Evolutionary conservation across 1,284 basidiomycete species (phyloP), one percentile per base, ranked within the genome.

Genomic region (Malassezia sp.): DNA sequence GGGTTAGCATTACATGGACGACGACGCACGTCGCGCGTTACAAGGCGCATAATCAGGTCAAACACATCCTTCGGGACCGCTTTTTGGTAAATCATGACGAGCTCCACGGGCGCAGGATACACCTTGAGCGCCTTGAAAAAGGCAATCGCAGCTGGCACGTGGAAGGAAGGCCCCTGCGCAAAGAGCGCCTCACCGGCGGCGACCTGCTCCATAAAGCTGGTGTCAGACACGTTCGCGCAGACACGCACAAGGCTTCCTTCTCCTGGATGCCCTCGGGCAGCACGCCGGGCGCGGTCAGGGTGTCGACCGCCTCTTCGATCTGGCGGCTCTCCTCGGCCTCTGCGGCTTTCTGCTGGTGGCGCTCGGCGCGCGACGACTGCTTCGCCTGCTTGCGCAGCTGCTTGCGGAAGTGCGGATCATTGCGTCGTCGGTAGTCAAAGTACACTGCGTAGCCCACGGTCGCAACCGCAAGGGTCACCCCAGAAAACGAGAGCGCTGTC

Each of bases 41-140:
- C 83, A 72, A 93, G 75, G 63, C 89, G 80, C 79, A 93, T 82
- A 54, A 97, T 78, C 56, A 91, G 75, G 78, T 84, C 82, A 74
- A 93, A 90, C 50, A 95, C 78, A 37, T 83, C 79, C 44, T 80
- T 78, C 10, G 87, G 85, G 35, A 91, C 80, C 34, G 88, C 89
- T 74, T 85, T 85, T 74, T 95, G 82, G 71, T 93, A 93, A 63
- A 95, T 72, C 62, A 68, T 62, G 52, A 71, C 61, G 56, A 95
- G 79, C 71, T 95, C 89, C 34, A 88, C 79, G 9, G 88, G 87
- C 38, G 83, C 80, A 46, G 90, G 91, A 75, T 96, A 97, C 35
- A 93, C 89, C 49, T 85, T 80, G 54, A 96, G 79, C 5, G 88
- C 91, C 50, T 85, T 80, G 78, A 83, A 96, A 79, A 96, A 96